Evolutionary conservation across 2,329 filamentous ascomycete species (phyloP).

Genomic region (Annulohypoxylon truncatum): DNA sequence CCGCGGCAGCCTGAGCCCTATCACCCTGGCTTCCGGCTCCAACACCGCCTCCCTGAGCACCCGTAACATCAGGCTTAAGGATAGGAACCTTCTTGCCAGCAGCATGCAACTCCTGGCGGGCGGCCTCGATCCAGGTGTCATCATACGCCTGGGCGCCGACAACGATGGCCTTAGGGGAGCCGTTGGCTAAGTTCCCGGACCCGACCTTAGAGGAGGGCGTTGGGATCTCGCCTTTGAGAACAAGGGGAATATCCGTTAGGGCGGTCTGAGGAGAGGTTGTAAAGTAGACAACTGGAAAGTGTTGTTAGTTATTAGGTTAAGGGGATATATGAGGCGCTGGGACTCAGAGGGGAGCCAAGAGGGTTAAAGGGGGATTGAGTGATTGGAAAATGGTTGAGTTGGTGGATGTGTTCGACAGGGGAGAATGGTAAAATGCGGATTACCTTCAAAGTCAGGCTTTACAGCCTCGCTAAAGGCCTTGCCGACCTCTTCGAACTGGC

Average conservation of each 20-base stretch:
- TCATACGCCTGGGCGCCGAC: conserved; percentile 24
- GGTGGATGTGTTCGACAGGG: neutral
- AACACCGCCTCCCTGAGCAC: neutral
- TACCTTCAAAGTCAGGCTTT: conserved; percentile 38
- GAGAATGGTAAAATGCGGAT: neutral
- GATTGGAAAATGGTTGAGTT: too few species aligned
- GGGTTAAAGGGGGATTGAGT: too few species aligned
- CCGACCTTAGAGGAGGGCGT: conserved; percentile 10
- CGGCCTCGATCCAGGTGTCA: conserved; percentile 27
- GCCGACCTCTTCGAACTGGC: conserved; percentile 30
- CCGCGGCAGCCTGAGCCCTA: conserved; percentile 20
- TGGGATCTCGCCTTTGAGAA: conserved; percentile 26
- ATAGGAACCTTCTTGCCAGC: conserved; percentile 16
- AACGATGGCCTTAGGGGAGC: conserved; percentile 27
- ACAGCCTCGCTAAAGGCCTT: conserved; percentile 30
- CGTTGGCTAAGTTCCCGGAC: conserved; percentile 18
- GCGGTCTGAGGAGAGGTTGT: conserved; percentile 14
- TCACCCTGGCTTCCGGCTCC: neutral
- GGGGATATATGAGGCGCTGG: too few species aligned
- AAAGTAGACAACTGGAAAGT: conserved; percentile 25
- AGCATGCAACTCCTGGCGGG: conserved; percentile 10
- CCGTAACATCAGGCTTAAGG: conserved; percentile 27
- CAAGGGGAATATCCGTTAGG: conserved; percentile 17
- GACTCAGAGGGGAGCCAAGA: too few species aligned
- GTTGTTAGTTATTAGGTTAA: neutral